Evolutionary conservation across 2,329 filamentous ascomycete species (phyloP).

Genomic region (Xylariaceae sp.): DNA sequence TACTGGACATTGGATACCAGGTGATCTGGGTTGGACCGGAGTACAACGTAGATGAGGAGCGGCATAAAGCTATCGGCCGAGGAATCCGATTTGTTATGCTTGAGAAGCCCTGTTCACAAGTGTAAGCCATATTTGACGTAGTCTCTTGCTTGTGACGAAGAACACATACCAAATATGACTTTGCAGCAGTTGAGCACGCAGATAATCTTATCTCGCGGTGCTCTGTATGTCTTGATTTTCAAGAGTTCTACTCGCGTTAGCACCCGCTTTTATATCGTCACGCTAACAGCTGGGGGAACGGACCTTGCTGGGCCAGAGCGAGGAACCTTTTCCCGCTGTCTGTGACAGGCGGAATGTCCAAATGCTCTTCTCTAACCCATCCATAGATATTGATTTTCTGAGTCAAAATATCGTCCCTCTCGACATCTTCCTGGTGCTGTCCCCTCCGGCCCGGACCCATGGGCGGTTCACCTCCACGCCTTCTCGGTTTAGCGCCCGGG

Average conservation of each 20-base stretch:
- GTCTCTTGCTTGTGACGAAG: background rate
- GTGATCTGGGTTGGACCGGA: slow-evolving; percentile 91
- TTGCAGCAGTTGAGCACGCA: slow-evolving; percentile 99
- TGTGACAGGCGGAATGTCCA: slow-evolving; percentile 81
- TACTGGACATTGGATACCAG: slow-evolving; percentile 97
- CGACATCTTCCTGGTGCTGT: slow-evolving; percentile 96
- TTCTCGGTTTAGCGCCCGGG: slow-evolving; percentile 61
- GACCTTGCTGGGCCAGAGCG: slow-evolving; percentile 79
- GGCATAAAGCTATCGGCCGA: slow-evolving; percentile 96
- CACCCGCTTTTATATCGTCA: slow-evolving; percentile 22
- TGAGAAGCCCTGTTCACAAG: slow-evolving; percentile 61
- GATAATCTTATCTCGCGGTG: slow-evolving; percentile 97
- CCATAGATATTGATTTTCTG: slow-evolving; percentile 97
- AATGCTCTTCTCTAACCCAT: slow-evolving; percentile 88
- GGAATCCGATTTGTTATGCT: slow-evolving; percentile 87
- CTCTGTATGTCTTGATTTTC: slow-evolving; percentile 94
- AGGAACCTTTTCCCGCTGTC: slow-evolving; percentile 87
- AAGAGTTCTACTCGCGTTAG: slow-evolving; percentile 61
- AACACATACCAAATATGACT: slow-evolving; percentile 79
- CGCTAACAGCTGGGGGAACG: slow-evolving; percentile 14
- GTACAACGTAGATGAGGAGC: slow-evolving; percentile 88
- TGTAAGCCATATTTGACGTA: slow-evolving; percentile 14
- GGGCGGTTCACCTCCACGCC: slow-evolving; percentile 61
- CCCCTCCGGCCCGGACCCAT: slow-evolving; percentile 80
- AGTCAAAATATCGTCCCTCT: slow-evolving; percentile 88